phyloP scores from a whole-genome alignment of 2,329 filamentous ascomycete genomes.

The Fusarium nodosum region DNA sequence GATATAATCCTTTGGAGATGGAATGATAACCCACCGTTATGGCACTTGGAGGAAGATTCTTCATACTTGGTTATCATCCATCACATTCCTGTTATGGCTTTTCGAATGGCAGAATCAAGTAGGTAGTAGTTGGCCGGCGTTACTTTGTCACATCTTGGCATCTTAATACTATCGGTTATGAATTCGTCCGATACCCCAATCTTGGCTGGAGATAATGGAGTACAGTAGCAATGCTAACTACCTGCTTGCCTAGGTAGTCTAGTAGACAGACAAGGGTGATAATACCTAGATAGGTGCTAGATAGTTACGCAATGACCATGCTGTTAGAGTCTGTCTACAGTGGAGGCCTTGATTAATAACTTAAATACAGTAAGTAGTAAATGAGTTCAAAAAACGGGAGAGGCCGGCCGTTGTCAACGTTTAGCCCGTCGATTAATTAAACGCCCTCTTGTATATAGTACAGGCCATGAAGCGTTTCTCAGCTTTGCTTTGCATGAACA shows the following conservation, averaged over 20 bases:
- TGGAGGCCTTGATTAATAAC: slow-evolving; percentile 1
- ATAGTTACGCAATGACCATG: not conserved
- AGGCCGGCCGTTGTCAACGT: slow-evolving; percentile 9
- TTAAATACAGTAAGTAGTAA: not conserved
- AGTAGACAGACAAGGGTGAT: not conserved
- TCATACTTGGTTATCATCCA: not conserved
- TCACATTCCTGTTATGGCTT: not conserved
- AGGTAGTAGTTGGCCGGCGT: not conserved
- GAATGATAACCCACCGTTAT: not conserved
- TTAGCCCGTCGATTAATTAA: slow-evolving; percentile 7
- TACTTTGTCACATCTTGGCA: slow-evolving; percentile 23
- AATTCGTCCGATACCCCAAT: slow-evolving; percentile 33
- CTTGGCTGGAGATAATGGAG: slow-evolving; percentile 1
- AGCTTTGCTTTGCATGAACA: not conserved
- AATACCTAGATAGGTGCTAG: not conserved
- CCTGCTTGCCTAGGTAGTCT: not conserved
- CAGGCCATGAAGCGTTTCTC: not conserved
- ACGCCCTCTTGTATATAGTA: not conserved
- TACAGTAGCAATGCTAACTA: slow-evolving; percentile 8
- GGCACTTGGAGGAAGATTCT: not conserved
- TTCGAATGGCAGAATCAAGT: slow-evolving; percentile 1
- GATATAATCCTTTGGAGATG: not conserved
- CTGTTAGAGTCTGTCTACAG: slow-evolving; percentile 7
- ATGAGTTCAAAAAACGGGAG: slow-evolving; percentile 21
- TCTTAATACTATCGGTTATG: slow-evolving; percentile 10